Evolutionary conservation across 2,329 filamentous ascomycete genomes (phyloP).

Genomic region (Chrysosporium keratinophilum): DNA sequence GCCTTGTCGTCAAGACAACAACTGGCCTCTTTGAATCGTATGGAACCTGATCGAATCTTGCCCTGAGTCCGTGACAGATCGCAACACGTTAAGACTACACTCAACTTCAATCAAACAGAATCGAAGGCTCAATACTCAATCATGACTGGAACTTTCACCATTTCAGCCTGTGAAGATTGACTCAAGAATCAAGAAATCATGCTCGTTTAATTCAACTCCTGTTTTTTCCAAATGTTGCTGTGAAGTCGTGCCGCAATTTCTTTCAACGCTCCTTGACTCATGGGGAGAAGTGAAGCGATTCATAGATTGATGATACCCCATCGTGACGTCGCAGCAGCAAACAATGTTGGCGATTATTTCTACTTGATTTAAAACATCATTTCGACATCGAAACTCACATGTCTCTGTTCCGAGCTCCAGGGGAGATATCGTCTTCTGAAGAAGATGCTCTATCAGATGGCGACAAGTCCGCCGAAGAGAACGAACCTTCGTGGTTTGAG

Average conservation of each 20-base stretch:
- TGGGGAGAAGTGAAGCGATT: too few species aligned
- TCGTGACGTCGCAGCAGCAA: too few species aligned
- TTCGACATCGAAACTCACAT: slow-evolving; percentile 16
- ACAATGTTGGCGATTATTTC: too few species aligned
- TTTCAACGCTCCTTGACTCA: too few species aligned
- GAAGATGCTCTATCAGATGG: slow-evolving; percentile 24
- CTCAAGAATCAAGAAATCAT: neutral
- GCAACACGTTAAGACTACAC: neutral
- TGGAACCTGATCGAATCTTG: slow-evolving; percentile 11
- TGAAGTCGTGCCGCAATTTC: too few species aligned
- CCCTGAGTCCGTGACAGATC: neutral
- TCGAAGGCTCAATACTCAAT: neutral
- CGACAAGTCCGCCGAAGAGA: slow-evolving; percentile 16
- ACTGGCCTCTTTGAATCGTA: slow-evolving; percentile 3
- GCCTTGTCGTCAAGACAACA: neutral
- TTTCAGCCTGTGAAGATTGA: neutral
- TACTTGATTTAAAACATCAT: too few species aligned
- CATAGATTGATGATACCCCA: too few species aligned
- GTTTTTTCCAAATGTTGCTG: too few species aligned
- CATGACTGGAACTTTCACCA: neutral
- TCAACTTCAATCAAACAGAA: neutral
- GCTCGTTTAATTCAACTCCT: too few species aligned
- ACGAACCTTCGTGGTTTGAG: neutral
- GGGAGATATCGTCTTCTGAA: slow-evolving; percentile 31
- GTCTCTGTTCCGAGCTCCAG: slow-evolving; percentile 34